These are phyloP conservation scores for Zasmidium angulare DNA, from an alignment of 2,329 filamentous ascomycete genomes.

Conservation along the genomic window DNA sequence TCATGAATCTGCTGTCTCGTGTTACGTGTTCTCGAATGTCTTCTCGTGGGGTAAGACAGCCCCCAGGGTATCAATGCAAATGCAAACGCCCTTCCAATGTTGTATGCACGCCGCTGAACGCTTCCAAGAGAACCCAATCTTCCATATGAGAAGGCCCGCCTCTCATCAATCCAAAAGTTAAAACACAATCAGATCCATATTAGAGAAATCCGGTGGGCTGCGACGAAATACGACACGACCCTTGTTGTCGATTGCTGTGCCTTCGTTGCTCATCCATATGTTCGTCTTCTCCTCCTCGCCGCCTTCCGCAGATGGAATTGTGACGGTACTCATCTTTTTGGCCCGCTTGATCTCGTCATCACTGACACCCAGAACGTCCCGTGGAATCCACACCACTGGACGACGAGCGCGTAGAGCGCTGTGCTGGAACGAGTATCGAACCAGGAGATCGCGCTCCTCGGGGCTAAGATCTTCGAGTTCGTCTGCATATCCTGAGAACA, in stretches of 20 bases:
- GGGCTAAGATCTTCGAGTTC: slow-evolving; percentile 93
- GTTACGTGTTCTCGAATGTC: not conserved
- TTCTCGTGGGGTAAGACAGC: not conserved
- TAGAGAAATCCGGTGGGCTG: slow-evolving; percentile 57
- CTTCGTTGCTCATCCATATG: slow-evolving; percentile 94
- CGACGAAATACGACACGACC: slow-evolving; percentile 58
- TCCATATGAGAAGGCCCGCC: not conserved
- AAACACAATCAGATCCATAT: slow-evolving; percentile 84
- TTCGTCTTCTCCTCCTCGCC: slow-evolving; percentile 29
- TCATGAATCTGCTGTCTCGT: not conserved
- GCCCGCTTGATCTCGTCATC: slow-evolving; percentile 87
- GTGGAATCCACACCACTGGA: slow-evolving; percentile 90
- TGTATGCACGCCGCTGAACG: not conserved
- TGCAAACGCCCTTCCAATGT: not conserved
- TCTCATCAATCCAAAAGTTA: too few relatives aligned
- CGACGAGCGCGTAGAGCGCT: slow-evolving; percentile 78
- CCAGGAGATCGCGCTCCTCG: slow-evolving; percentile 80
- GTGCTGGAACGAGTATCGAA: slow-evolving; percentile 87
- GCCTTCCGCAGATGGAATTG: slow-evolving; percentile 27
- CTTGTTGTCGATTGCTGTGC: slow-evolving; percentile 82
- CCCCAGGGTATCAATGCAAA: slow-evolving; percentile 2
- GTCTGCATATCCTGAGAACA: slow-evolving; percentile 85
- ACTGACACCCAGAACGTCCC: slow-evolving; percentile 84
- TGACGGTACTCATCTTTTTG: slow-evolving; percentile 67
- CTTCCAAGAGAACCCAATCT: not conserved